Percentiles rank a stretch among this genome's conserved stretches.
These are phyloP conservation scores for Trypanosoma vivax DNA, from an alignment of 208 protist genomes.

Conservation along the genomic window DNA sequence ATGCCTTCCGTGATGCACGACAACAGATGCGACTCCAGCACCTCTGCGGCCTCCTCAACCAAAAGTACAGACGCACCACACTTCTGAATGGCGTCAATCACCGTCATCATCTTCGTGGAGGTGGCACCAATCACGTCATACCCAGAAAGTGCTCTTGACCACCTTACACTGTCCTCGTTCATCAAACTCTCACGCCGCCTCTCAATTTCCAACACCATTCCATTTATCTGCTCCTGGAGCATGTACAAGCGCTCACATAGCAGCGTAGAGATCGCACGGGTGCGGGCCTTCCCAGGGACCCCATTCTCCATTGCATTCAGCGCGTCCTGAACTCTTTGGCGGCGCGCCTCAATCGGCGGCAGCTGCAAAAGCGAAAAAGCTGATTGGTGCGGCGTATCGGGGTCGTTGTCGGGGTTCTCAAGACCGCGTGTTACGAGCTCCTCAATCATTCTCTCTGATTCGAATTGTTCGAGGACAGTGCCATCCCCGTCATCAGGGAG, in stretches of 20 bases:
- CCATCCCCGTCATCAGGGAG: neutral
- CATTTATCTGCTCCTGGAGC: neutral
- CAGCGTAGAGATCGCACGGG: neutral
- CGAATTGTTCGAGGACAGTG: neutral
- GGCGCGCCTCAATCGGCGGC: neutral
- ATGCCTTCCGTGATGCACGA: conserved; percentile 18
- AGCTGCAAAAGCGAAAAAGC: neutral
- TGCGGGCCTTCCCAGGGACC: neutral
- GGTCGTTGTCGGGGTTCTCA: neutral
- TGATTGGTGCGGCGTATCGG: neutral
- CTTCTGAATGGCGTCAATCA: conserved; percentile 13
- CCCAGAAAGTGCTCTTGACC: neutral
- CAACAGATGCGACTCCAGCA: conserved; percentile 40
- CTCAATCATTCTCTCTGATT: neutral
- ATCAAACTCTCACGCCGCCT: neutral
- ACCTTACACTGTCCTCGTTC: conserved; percentile 1
- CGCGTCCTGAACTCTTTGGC: neutral
- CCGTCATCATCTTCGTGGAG: conserved; percentile 29
- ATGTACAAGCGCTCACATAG: neutral
- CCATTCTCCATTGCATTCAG: neutral
- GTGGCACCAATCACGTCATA: conserved; percentile 42
- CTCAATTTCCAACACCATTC: neutral
- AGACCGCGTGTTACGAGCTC: neutral
- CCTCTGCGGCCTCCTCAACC: conserved; percentile 59
- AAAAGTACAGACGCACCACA: conserved; percentile 31